A percentile compares a stretch with the other conserved stretches of the same genome.
Evolutionary conservation across 495 filamentous ascomycete species (phyloP).

Genomic region (Daldinia bambusicola): DNA sequence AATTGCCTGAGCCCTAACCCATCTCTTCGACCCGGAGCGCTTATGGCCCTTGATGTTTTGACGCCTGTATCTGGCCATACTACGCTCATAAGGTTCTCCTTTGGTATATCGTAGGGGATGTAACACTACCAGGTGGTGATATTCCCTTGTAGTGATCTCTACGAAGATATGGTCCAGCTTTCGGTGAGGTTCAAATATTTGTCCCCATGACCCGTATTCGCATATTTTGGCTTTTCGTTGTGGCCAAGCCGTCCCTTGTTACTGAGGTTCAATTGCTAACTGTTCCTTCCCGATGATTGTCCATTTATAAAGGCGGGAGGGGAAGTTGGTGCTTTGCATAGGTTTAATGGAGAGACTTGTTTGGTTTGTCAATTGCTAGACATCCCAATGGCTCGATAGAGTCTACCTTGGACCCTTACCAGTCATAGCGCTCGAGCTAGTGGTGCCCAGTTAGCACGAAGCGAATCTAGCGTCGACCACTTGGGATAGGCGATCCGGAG

Average conservation of each 20-base stretch:
- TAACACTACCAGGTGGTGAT: neutral
- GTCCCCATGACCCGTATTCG: neutral
- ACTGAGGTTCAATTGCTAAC: neutral
- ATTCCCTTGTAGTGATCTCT: neutral
- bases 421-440: neutral
- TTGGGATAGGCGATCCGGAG: constrained; percentile 32
- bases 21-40: neutral
- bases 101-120: neutral
- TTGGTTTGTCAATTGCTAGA: neutral
- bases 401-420: neutral
- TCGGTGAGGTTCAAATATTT: neutral
- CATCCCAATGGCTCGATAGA: neutral
- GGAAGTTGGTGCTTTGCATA: neutral
- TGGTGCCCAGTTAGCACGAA: neutral
- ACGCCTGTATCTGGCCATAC: neutral
- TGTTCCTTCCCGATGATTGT: neutral
- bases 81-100: neutral
- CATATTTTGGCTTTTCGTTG: neutral
- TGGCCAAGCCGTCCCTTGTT: neutral
- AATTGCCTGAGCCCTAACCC: neutral
- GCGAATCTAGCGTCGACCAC: constrained; percentile 15
- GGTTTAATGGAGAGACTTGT: neutral
- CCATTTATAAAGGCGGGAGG: neutral
- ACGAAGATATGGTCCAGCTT: neutral
- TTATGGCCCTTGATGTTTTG: neutral